These are phyloP conservation scores for Talaromyces atroroseus DNA, from an alignment of 2,329 filamentous ascomycete genomes.

Conservation along the genomic window DNA sequence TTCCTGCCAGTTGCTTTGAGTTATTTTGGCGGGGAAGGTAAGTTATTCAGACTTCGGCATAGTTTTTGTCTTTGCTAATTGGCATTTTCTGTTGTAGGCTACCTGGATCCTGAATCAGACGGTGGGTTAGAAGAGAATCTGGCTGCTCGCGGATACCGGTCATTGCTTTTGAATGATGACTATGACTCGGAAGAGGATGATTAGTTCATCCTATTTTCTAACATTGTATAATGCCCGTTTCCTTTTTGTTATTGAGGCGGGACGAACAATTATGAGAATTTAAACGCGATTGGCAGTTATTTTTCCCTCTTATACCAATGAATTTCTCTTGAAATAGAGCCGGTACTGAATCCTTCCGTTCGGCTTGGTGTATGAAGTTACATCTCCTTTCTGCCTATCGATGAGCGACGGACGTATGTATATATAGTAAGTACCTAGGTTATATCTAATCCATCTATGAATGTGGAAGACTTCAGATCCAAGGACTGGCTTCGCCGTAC, in stretches of 20 bases:
- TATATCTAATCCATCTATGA: neutral
- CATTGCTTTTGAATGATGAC: conserved; percentile 72
- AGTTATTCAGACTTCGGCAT: conserved; percentile 17
- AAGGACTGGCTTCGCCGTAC: neutral
- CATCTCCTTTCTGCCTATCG: neutral
- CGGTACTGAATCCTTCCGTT: neutral
- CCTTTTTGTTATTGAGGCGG: neutral
- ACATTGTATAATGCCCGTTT: neutral
- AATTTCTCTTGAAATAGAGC: neutral
- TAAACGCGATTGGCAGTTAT: neutral
- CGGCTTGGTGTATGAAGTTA: neutral
- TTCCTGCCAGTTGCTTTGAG: conserved; percentile 88
- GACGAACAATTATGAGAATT: too few relatives aligned
- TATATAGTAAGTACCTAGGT: too few relatives aligned
- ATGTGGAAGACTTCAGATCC: neutral
- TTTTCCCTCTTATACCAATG: neutral
- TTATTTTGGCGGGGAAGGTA: conserved; percentile 72
- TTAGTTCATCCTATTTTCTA: neutral
- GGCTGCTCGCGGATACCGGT: conserved; percentile 69
- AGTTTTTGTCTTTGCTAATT: neutral
- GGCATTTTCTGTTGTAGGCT: conserved; percentile 51
- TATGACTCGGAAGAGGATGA: conserved; percentile 58
- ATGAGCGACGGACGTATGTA: neutral
- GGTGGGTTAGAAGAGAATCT: conserved; percentile 87
- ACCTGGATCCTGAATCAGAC: conserved; percentile 79